Evolutionary conservation across 306 rosid species (phyloP).

Genomic region (Quercus ilex): DNA sequence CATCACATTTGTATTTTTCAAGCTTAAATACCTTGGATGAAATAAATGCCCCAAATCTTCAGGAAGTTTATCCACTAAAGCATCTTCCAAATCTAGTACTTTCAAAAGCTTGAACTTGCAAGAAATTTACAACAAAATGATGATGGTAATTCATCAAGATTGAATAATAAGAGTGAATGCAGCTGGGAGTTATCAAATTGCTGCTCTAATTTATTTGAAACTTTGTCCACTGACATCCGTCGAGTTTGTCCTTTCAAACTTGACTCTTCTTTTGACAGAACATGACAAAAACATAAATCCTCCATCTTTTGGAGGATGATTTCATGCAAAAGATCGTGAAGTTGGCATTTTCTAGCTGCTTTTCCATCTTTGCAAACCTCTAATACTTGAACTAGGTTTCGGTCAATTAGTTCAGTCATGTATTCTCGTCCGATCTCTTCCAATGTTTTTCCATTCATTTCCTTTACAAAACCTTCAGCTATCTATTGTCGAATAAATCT

Average conservation of each 20-base stretch:
- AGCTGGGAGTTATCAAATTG: not conserved
- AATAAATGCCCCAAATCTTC: not conserved
- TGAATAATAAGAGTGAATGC: conserved; percentile 2
- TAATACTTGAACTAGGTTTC: not conserved
- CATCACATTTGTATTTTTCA: conserved; percentile 2
- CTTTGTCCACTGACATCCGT: not conserved
- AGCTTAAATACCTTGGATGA: conserved; percentile 21
- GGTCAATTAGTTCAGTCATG: not conserved
- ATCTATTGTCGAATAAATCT: not conserved
- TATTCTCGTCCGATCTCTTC: not conserved
- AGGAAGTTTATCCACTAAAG: conserved; percentile 3
- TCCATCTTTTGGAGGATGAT: not conserved
- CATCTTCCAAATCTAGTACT: conserved; percentile 11
- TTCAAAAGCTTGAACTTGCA: conserved; percentile 9
- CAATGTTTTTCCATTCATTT: not conserved
- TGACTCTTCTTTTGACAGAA: not conserved
- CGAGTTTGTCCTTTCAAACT: not conserved
- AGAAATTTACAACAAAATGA: not conserved
- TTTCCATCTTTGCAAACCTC: not conserved
- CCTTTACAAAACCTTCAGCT: not conserved
- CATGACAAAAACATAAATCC: not conserved
- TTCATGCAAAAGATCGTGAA: not conserved
- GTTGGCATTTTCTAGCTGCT: not conserved
- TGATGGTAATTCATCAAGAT: not conserved
- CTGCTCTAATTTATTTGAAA: not conserved